Percentiles rank a stretch among this genome's conserved stretches.
Evolutionary conservation across 345 rosid species (phyloP).

Genomic region (Euphorbia peplus): DNA sequence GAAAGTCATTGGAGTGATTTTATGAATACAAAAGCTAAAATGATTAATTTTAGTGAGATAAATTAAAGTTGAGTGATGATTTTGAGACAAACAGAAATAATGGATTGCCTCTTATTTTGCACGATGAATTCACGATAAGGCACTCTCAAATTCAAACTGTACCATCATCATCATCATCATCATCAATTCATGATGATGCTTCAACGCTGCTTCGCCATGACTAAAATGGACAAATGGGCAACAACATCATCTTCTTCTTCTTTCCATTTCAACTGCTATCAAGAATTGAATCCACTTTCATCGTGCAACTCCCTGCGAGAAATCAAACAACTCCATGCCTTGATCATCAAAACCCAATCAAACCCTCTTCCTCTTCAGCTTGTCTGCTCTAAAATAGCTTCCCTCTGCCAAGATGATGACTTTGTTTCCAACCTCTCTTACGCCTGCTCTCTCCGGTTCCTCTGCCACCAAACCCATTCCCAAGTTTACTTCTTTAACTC

Average conservation of each 20-base stretch:
- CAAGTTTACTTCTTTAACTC: slow-evolving; percentile 28
- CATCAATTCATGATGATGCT: neutral
- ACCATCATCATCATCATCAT: neutral
- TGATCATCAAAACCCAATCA: slow-evolving; percentile 23
- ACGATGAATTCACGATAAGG: too few relatives aligned
- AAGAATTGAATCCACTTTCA: slow-evolving; percentile 16
- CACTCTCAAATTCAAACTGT: too few relatives aligned
- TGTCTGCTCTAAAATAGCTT: slow-evolving; percentile 17
- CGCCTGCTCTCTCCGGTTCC: slow-evolving; percentile 18
- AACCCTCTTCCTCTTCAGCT: slow-evolving; percentile 24
- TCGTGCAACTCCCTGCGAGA: slow-evolving; percentile 28
- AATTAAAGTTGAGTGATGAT: too few relatives aligned
- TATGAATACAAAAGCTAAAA: too few relatives aligned
- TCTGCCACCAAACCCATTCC: slow-evolving; percentile 11
- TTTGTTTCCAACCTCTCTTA: slow-evolving; percentile 19
- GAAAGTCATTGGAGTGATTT: too few relatives aligned
- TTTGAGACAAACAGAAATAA: too few relatives aligned
- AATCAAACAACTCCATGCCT: slow-evolving; percentile 40
- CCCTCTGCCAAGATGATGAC: neutral
- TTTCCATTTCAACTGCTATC: neutral
- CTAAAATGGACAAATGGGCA: neutral
- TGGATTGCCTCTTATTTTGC: too few relatives aligned
- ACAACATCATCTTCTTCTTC: too few relatives aligned
- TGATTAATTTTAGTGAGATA: too few relatives aligned
- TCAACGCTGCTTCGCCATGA: neutral